A percentile compares a stretch with the other conserved stretches of the same genome.
These are phyloP conservation scores for Eremothecium coryli DNA, from an alignment of 1,139 yeast species.

Conservation along the genomic window DNA sequence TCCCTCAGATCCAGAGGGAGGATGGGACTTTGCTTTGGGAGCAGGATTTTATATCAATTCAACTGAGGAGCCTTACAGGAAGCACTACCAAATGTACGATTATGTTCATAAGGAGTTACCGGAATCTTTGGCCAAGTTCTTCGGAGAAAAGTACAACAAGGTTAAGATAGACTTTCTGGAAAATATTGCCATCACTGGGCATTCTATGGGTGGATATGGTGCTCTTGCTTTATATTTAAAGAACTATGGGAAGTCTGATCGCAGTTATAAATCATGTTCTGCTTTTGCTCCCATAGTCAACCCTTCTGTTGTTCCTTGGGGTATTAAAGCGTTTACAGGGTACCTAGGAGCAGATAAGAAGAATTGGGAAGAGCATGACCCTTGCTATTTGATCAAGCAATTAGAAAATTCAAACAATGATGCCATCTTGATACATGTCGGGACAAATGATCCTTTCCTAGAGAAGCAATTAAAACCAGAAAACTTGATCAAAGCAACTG, in stretches of 20 bases:
- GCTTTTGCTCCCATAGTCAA: constrained; percentile 89
- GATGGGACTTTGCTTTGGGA: constrained; percentile 89
- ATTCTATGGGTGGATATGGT: constrained; percentile 98
- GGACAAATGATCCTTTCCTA: constrained; percentile 64
- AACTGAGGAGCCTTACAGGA: constrained; percentile 57
- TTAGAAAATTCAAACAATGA: constrained; percentile 36
- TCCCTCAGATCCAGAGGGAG: constrained; percentile 83
- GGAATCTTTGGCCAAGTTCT: constrained; percentile 32
- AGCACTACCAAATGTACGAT: constrained; percentile 76
- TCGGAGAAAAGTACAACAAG: constrained; percentile 38
- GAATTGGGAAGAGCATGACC: constrained; percentile 71
- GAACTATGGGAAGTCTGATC: constrained; percentile 47
- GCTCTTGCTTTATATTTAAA: constrained; percentile 70
- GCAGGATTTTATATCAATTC: constrained; percentile 95
- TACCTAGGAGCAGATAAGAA: constrained; percentile 56
- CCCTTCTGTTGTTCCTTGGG: constrained; percentile 78
- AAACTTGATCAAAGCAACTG: constrained; percentile 56
- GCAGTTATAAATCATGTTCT: constrained; percentile 60
- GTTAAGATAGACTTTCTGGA: constrained; percentile 31
- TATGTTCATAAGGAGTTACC: constrained; percentile 75
- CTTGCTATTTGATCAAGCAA: constrained; percentile 56
- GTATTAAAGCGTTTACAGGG: constrained; percentile 68
- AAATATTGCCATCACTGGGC: constrained; percentile 74
- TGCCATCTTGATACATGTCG: constrained; percentile 74
- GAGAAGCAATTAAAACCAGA: constrained; percentile 71